Conservation (phyloP, 768 basidiomycete species). For the Phlebiopsis flavidoalba region DNA sequence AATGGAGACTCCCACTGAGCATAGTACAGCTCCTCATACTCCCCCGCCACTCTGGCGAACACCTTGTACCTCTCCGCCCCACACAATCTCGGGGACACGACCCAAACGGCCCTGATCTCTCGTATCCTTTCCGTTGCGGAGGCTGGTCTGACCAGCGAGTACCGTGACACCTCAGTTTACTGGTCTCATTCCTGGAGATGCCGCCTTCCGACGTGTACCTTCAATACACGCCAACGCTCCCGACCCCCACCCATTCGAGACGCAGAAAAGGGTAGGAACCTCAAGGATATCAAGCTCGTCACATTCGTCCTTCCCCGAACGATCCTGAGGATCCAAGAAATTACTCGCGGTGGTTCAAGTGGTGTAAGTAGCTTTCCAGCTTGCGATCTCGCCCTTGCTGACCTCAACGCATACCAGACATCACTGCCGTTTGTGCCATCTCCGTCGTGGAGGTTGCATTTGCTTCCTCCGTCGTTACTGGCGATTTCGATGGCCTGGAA, state of each 20-base stretch:
- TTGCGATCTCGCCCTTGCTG: neutral
- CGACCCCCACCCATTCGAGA: conserved; percentile 23
- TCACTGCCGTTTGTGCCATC: conserved; percentile 26
- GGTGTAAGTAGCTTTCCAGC: conserved; percentile 24
- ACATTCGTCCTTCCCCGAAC: conserved; percentile 30
- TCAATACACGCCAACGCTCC: conserved; percentile 19
- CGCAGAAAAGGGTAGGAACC: conserved; percentile 29
- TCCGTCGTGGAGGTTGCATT: conserved; percentile 33
- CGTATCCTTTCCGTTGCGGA: conserved; percentile 24
- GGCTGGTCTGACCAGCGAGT: conserved; percentile 30
- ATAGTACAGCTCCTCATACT: neutral
- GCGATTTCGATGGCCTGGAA: conserved; percentile 31
- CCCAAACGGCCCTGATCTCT: conserved; percentile 20
- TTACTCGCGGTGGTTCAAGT: conserved; percentile 26
- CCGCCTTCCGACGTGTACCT: conserved; percentile 25
- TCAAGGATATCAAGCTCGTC: conserved; percentile 30
- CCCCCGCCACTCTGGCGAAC: neutral
- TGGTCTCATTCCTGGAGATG: conserved; percentile 24
- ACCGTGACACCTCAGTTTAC: conserved; percentile 24
- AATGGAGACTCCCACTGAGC: conserved; percentile 3
- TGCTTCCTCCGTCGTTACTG: conserved; percentile 32
- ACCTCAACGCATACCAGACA: conserved; percentile 13
- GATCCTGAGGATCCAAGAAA: conserved; percentile 38
- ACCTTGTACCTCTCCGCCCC: neutral
- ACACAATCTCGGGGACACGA: conserved; percentile 10